These are phyloP conservation scores for Auriscalpium vulgare DNA, from an alignment of 768 basidiomycete genomes.

Conservation along the genomic window DNA sequence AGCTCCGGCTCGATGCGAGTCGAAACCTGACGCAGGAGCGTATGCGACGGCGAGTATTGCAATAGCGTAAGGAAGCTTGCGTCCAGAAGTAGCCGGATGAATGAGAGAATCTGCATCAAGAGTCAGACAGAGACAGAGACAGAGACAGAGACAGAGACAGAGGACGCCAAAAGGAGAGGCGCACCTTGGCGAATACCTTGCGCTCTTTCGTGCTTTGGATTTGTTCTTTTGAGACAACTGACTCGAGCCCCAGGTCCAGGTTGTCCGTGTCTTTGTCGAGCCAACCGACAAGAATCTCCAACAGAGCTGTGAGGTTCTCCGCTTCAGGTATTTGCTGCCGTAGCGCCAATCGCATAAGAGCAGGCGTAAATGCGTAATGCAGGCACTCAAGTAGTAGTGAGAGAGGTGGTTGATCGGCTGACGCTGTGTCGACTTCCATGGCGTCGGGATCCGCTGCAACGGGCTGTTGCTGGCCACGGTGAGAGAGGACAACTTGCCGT, in stretches of 20 bases:
- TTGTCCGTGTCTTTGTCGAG: constrained; percentile 26
- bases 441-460: constrained; percentile 11
- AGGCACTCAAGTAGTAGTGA: constrained; percentile 32
- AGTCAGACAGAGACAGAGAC: neutral
- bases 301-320: constrained; percentile 37
- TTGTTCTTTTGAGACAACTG: too few relatives aligned
- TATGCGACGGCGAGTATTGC: constrained; percentile 53
- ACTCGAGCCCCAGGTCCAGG: too few relatives aligned
- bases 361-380: constrained; percentile 31
- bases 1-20: constrained; percentile 51
- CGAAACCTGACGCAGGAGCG: constrained; percentile 40
- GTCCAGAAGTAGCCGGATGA: constrained; percentile 63
- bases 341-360: constrained; percentile 41
- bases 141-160: neutral
- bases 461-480: constrained; percentile 18
- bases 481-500: constrained; percentile 32
- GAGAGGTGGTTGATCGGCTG: constrained; percentile 25
- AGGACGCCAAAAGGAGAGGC: neutral
- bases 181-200: constrained; percentile 4
- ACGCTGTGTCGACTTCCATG: constrained; percentile 31
- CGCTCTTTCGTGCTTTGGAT: too few relatives aligned
- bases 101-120: constrained; percentile 39
- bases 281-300: constrained; percentile 45
- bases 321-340: constrained; percentile 41
- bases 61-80: constrained; percentile 63